A percentile compares a stretch with the other conserved stretches of the same genome.
phyloP scores from a whole-genome alignment of 2,329 filamentous ascomycete species.

The Bipolaris sorokiniana region DNA sequence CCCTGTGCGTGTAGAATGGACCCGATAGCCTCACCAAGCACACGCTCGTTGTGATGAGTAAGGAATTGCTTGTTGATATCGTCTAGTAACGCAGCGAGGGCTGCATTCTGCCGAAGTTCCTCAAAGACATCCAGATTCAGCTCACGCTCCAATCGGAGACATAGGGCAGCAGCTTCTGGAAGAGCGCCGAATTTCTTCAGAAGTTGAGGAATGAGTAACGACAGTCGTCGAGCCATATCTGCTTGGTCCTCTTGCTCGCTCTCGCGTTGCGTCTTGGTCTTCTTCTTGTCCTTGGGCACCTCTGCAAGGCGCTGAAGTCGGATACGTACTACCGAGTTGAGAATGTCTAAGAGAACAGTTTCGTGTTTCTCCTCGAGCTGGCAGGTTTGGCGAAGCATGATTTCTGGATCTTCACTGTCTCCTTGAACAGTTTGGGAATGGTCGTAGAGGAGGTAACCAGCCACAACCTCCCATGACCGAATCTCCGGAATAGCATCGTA shows the following conservation, averaged over 20 bases:
- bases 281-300: conserved; percentile 62
- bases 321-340: conserved; percentile 81
- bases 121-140: conserved; percentile 88
- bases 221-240: conserved; percentile 77
- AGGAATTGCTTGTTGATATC: conserved; percentile 94
- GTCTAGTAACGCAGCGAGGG: conserved; percentile 81
- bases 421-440: conserved; percentile 68
- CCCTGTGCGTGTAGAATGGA: conserved; percentile 84
- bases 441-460: conserved; percentile 90
- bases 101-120: conserved; percentile 84
- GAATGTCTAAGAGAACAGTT: conserved; percentile 81
- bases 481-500: conserved; percentile 83
- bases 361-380: conserved; percentile 80
- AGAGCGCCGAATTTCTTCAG: conserved; percentile 93
- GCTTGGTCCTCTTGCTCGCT: conserved; percentile 77
- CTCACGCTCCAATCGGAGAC: conserved; percentile 83
- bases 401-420: conserved; percentile 65
- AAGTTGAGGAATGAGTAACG: conserved; percentile 79
- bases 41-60: conserved; percentile 84
- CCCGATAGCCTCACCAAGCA: conserved; percentile 81
- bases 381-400: conserved; percentile 71
- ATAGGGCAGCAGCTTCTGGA: conserved; percentile 82
- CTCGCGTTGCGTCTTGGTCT: conserved; percentile 60
- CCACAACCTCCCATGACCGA: conserved; percentile 83
- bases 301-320: conserved; percentile 72